These are phyloP conservation scores for Blepharisma stoltei DNA, from an alignment of 73 alveolate genomes.

Conservation along the genomic window DNA sequence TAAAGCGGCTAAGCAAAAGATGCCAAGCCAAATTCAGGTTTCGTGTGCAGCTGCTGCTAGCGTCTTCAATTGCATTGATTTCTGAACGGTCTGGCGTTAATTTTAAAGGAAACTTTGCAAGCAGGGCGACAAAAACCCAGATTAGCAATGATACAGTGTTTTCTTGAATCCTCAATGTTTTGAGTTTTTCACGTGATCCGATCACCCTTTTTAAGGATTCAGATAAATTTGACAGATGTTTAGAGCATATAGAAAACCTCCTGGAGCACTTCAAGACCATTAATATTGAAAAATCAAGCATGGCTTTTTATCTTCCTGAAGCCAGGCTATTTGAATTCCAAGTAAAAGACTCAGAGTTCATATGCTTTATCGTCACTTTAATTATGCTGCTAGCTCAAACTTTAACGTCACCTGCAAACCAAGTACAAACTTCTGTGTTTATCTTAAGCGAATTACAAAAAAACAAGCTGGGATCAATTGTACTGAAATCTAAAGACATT, in stretches of 20 bases:
- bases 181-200: not conserved
- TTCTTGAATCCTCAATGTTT: not conserved
- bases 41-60: not conserved
- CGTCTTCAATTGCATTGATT: not conserved
- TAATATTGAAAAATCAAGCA: not conserved
- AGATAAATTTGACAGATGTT: not conserved
- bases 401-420: not conserved
- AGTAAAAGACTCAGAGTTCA: not conserved
- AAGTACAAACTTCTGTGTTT: not conserved
- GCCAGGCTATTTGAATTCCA: slow-evolving; percentile 7
- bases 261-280: not conserved
- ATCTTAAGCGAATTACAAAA: not conserved
- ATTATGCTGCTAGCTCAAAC: not conserved
- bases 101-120: not conserved
- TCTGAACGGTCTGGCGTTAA: not conserved
- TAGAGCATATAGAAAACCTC: not conserved
- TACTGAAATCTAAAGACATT: not conserved
- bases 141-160: not conserved
- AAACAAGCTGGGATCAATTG: not conserved
- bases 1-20: not conserved
- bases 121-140: not conserved
- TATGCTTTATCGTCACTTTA: not conserved
- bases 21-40: not conserved
- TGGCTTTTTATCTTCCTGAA: not conserved
- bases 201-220: not conserved